Evolutionary conservation across 139 green algal species (phyloP).

Genomic region (Astrephomene gubernaculifera): DNA sequence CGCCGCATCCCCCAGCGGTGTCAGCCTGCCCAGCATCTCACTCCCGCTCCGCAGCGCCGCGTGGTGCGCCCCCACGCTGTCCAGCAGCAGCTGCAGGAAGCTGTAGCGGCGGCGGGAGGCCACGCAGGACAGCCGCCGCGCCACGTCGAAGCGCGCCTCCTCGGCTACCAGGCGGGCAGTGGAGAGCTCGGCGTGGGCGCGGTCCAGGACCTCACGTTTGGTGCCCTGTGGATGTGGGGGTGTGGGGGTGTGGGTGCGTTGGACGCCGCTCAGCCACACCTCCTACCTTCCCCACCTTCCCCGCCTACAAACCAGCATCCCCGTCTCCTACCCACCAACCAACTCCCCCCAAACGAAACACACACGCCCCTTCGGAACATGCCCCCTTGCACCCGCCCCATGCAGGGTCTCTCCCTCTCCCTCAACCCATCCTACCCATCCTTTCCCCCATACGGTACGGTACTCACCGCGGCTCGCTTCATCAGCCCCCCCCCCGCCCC

Average conservation of each 20-base stretch:
- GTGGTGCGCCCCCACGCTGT: conserved; percentile 30
- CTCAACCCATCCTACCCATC: neutral
- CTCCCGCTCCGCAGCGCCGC: conserved; percentile 30
- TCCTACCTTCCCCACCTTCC: too few species aligned
- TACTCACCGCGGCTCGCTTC: too few species aligned
- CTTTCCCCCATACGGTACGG: too few species aligned
- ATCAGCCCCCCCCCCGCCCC: too few species aligned
- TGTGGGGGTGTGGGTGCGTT: too few species aligned
- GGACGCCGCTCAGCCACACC: too few species aligned
- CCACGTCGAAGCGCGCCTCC: conserved; percentile 39
- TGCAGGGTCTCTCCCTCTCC: too few species aligned
- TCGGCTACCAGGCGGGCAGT: conserved; percentile 20
- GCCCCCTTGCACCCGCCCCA: too few species aligned
- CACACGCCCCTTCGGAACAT: too few species aligned
- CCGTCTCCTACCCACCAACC: too few species aligned
- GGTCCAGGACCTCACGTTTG: conserved; percentile 36
- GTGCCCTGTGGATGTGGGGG: neutral
- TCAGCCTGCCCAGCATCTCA: conserved; percentile 36
- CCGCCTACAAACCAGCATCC: too few species aligned
- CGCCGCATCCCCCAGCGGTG: conserved; percentile 22
- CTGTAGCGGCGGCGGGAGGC: conserved; percentile 16
- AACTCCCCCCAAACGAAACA: too few species aligned
- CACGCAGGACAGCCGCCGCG: conserved; percentile 26
- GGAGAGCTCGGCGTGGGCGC: neutral
- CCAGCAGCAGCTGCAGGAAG: conserved; percentile 48